Conservation (phyloP, 768 basidiomycete genomes). For the Auricularia cornea region DNA sequence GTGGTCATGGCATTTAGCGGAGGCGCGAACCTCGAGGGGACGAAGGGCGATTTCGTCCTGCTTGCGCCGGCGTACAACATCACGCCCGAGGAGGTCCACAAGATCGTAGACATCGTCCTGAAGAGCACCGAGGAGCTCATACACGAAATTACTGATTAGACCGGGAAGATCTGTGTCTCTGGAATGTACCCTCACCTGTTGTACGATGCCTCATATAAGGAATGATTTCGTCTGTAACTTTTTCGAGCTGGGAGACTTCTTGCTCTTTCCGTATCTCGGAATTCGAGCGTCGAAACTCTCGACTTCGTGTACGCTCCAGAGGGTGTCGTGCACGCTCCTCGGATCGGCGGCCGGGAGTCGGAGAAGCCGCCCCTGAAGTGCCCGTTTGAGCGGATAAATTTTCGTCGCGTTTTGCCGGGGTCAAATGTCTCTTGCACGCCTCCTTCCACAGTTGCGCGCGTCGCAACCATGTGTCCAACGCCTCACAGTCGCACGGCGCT, state of each 20-base stretch:
- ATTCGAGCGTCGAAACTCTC: too few relatives aligned
- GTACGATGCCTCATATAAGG: neutral
- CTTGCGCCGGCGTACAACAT: conserved; percentile 78
- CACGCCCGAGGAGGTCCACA: conserved; percentile 57
- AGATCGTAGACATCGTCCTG: conserved; percentile 60
- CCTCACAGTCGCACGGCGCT: neutral
- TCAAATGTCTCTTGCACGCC: neutral
- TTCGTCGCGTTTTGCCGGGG: neutral
- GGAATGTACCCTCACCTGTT: neutral
- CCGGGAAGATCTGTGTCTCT: neutral
- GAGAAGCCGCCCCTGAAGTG: neutral
- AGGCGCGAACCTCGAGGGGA: conserved; percentile 60
- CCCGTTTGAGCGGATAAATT: neutral
- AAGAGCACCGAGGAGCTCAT: conserved; percentile 48
- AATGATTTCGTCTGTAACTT: too few relatives aligned
- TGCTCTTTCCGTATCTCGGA: too few relatives aligned
- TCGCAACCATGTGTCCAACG: neutral
- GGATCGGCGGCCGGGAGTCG: too few relatives aligned
- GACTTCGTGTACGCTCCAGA: too few relatives aligned
- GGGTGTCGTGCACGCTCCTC: too few relatives aligned
- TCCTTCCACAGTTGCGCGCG: neutral
- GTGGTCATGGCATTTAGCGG: conserved; percentile 70
- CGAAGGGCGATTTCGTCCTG: conserved; percentile 63
- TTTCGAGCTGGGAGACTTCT: too few relatives aligned
- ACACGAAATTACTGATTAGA: conserved; percentile 27